Conservation (phyloP, 768 basidiomycete genomes). For the Clavulina sp. region DNA sequence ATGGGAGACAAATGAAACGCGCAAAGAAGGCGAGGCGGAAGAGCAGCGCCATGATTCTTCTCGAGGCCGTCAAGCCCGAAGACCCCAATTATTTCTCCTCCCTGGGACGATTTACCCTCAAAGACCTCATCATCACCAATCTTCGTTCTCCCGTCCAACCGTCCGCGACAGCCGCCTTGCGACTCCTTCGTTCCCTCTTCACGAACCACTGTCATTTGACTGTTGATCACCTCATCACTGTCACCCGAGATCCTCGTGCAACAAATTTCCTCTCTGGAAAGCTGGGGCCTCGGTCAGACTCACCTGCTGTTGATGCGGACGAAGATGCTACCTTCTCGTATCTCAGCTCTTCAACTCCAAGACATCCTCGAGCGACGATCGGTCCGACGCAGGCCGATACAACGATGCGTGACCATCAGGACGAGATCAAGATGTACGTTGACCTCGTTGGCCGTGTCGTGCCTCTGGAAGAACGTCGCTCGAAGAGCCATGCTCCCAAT, state of each 20-base stretch:
- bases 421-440: conserved; percentile 68
- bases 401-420: conserved; percentile 64
- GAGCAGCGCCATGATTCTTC: conserved; percentile 79
- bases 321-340: conserved; percentile 37
- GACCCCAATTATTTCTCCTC: conserved; percentile 70
- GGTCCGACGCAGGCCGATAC: conserved; percentile 20
- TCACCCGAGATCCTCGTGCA: conserved; percentile 49
- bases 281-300: conserved; percentile 13
- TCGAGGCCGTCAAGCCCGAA: conserved; percentile 58
- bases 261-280: conserved; percentile 50
- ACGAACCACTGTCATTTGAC: conserved; percentile 43
- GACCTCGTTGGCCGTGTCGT: conserved; percentile 62
- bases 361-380: conserved; percentile 15
- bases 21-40: conserved; percentile 33
- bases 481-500: not conserved
- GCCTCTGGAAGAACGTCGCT: conserved; percentile 51
- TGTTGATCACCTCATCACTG: conserved; percentile 49
- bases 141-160: conserved; percentile 46
- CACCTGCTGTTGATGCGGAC: conserved; percentile 18
- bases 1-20: conserved; percentile 5
- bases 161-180: conserved; percentile 59
- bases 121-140: conserved; percentile 72
- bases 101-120: conserved; percentile 76
- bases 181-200: conserved; percentile 63
- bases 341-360: too few relatives aligned